phyloP scores from a whole-genome alignment of 75 land plant species.

The Larix kaempferi region DNA sequence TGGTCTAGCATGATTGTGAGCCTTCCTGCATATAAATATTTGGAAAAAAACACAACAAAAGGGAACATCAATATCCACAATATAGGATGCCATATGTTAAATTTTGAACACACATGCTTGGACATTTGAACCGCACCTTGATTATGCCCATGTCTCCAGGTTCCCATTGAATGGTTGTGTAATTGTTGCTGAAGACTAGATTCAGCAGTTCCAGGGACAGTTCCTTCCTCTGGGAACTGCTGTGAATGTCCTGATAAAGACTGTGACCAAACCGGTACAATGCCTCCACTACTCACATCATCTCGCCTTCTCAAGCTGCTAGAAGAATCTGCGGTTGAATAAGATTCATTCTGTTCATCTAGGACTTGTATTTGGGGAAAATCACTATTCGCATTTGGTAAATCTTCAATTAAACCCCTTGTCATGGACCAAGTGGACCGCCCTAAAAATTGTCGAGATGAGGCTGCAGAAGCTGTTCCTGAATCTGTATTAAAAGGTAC shows the following conservation, averaged over 20 bases:
- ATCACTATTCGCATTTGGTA: conserved; percentile 15
- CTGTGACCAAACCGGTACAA: conserved; percentile 90
- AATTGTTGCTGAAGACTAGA: conserved; percentile 50
- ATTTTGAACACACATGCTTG: conserved; percentile 18
- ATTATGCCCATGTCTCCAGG: conserved; percentile 61
- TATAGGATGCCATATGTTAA: not conserved
- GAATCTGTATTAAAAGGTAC: too few species aligned
- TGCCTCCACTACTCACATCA: conserved; percentile 47
- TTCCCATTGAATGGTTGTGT: conserved; percentile 44
- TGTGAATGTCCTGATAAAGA: conserved; percentile 45
- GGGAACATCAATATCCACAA: not conserved
- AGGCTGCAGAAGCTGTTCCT: too few species aligned
- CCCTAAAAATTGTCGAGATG: too few species aligned
- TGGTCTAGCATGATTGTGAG: conserved; percentile 6
- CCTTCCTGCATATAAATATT: not conserved
- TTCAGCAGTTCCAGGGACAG: conserved; percentile 44
- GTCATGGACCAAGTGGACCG: too few species aligned
- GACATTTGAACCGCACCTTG: conserved; percentile 13
- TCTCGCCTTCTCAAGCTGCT: conserved; percentile 37
- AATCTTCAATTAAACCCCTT: conserved; percentile 9
- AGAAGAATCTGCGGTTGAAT: conserved; percentile 64
- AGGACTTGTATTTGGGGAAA: conserved; percentile 9
- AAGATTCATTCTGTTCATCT: conserved; percentile 24
- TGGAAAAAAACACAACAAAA: not conserved
- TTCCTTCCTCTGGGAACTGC: conserved; percentile 44